Conservation (phyloP, 768 basidiomycete species). For the Suillus alpinus region DNA sequence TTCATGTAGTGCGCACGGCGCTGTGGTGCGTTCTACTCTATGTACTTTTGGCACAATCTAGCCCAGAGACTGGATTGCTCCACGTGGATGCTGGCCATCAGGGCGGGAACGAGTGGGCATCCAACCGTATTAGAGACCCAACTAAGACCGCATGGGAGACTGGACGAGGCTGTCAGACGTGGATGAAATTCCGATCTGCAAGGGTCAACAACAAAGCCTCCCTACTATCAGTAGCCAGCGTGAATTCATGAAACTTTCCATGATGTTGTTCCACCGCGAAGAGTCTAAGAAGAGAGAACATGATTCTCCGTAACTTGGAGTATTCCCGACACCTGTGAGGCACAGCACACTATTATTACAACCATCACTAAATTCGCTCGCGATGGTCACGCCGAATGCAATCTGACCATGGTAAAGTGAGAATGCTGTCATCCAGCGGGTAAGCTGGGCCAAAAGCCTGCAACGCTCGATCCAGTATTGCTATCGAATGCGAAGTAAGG, state of each 20-base stretch:
- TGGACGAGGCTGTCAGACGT: constrained; percentile 39
- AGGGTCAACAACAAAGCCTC: constrained; percentile 6
- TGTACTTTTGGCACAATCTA: not conserved
- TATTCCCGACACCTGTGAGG: constrained; percentile 32
- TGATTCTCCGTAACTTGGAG: constrained; percentile 16
- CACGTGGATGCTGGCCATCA: constrained; percentile 49
- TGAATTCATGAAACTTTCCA: constrained; percentile 51
- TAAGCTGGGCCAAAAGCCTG: constrained; percentile 44
- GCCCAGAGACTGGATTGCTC: constrained; percentile 23
- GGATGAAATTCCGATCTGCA: constrained; percentile 55
- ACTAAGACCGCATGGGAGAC: constrained; percentile 68
- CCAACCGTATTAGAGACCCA: constrained; percentile 72
- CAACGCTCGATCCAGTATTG: constrained; percentile 27
- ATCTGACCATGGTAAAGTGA: constrained; percentile 31
- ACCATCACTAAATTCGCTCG: constrained; percentile 74
- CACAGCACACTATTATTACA: constrained; percentile 62
- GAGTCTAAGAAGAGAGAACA: constrained; percentile 47
- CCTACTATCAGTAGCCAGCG: constrained; percentile 37
- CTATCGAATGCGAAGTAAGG: constrained; percentile 59
- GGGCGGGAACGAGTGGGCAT: too few species aligned
- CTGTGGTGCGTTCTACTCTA: not conserved
- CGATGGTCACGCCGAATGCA: constrained; percentile 66
- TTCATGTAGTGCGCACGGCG: not conserved
- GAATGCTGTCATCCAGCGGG: not conserved
- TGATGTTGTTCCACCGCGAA: constrained; percentile 47